Conservation (phyloP, 2,329 filamentous ascomycete species). For the Diaporthe longicolla region DNA sequence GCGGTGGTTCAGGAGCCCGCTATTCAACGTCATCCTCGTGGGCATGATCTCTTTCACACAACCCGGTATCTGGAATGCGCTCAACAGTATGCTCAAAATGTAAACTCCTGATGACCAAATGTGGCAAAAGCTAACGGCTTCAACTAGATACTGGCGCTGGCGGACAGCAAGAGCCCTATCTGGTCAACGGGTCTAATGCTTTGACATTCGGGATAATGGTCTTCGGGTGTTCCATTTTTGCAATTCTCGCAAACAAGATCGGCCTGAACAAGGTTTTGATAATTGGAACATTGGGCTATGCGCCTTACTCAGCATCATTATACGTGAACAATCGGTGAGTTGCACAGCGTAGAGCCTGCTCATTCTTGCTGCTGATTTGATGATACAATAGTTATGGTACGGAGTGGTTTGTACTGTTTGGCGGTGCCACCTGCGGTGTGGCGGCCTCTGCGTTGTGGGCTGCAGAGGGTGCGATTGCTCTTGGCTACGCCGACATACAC, state of each 20-base stretch:
- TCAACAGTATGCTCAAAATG: conserved; percentile 52
- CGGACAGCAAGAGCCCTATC: conserved; percentile 53
- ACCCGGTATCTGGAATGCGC: conserved; percentile 63
- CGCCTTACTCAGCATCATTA: conserved; percentile 58
- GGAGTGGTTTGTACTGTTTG: conserved; percentile 60
- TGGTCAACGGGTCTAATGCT: conserved; percentile 58
- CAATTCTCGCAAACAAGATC: conserved; percentile 56
- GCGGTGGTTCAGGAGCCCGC: conserved; percentile 58
- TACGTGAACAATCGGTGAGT: conserved; percentile 58
- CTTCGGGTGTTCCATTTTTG: conserved; percentile 57
- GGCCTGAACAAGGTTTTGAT: conserved; percentile 58
- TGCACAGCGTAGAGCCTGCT: too few species aligned
- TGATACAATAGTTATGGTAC: conserved; percentile 49
- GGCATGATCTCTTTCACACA: conserved; percentile 61
- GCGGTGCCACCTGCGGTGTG: conserved; percentile 57
- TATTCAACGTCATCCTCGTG: conserved; percentile 62
- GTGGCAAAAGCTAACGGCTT: neutral
- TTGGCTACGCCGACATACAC: conserved; percentile 61
- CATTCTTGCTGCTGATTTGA: neutral
- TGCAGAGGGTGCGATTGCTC: conserved; percentile 52
- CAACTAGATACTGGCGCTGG: conserved; percentile 51
- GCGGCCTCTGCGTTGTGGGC: conserved; percentile 56
- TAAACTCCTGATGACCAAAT: neutral
- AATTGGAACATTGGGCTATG: conserved; percentile 60
- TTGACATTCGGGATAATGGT: conserved; percentile 64